Percentiles rank a stretch among this genome's conserved stretches.
Conservation (phyloP, 495 filamentous ascomycete species). For the Cryomyces minteri region DNA sequence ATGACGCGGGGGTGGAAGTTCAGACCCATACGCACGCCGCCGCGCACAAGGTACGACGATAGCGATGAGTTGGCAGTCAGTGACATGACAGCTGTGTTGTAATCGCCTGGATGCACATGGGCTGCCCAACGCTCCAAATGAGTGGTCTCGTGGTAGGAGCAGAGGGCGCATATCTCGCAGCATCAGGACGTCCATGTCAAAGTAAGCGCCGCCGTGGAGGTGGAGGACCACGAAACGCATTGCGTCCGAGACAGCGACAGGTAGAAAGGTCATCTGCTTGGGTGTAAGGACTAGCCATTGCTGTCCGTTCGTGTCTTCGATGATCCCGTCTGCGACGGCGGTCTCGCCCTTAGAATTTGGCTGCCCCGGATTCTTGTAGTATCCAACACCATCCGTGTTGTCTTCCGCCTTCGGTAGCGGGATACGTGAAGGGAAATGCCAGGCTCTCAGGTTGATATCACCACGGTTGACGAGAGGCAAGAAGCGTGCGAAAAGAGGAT, state of each 20-base stretch:
- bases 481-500: slow-evolving; percentile 32
- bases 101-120: slow-evolving; percentile 32
- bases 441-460: slow-evolving; percentile 31
- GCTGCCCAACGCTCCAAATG: slow-evolving; percentile 38
- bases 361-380: slow-evolving; percentile 23
- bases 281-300: slow-evolving; percentile 17
- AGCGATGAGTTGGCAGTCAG: slow-evolving; percentile 34
- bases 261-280: slow-evolving; percentile 31
- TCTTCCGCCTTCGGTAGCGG: slow-evolving; percentile 27
- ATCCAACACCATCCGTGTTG: slow-evolving; percentile 21
- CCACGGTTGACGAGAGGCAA: slow-evolving; percentile 33
- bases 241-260: slow-evolving; percentile 17
- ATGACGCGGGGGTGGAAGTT: slow-evolving; percentile 38
- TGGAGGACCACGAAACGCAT: slow-evolving; percentile 37
- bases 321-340: slow-evolving; percentile 28
- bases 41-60: slow-evolving; percentile 34
- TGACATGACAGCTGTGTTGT: slow-evolving; percentile 40
- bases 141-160: slow-evolving; percentile 26
- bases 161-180: slow-evolving; percentile 36
- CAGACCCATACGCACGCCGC: slow-evolving; percentile 37
- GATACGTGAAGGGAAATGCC: slow-evolving; percentile 34
- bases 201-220: slow-evolving; percentile 34
- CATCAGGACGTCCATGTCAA: slow-evolving; percentile 40
- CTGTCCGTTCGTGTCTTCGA: slow-evolving; percentile 22
- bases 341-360: slow-evolving; percentile 23